Evolutionary conservation across 1,284 basidiomycete genomes (phyloP).

Genomic region (Heterobasidion parviporum): DNA sequence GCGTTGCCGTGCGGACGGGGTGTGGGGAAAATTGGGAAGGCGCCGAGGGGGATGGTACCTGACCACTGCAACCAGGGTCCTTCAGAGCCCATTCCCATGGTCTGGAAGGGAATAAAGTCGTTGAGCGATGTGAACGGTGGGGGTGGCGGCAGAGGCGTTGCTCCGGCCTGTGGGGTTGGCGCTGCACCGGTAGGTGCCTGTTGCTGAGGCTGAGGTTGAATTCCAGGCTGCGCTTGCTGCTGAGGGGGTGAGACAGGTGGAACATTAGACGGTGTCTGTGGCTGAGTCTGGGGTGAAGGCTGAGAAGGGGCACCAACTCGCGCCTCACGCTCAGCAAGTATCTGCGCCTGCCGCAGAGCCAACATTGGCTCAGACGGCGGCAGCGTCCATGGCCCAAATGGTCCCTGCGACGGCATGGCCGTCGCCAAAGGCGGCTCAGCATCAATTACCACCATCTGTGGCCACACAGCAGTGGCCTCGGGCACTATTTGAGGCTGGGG

Average conservation of each 20-base stretch:
- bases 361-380: too few relatives aligned
- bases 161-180: neutral
- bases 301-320: too few relatives aligned
- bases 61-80: neutral
- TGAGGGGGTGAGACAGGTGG: neutral
- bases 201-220: neutral
- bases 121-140: neutral
- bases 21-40: neutral
- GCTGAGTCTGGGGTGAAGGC: neutral
- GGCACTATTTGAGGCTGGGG: too few relatives aligned
- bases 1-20: neutral
- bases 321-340: too few relatives aligned
- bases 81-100: neutral
- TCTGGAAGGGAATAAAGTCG: neutral
- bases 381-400: too few relatives aligned
- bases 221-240: neutral
- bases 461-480: too few relatives aligned
- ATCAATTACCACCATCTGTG: too few relatives aligned
- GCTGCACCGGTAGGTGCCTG: neutral
- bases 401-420: too few relatives aligned
- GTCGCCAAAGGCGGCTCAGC: too few relatives aligned
- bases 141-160: conserved; percentile 1
- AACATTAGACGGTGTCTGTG: neutral
- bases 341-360: too few relatives aligned
- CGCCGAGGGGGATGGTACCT: neutral